A percentile compares a stretch with the other conserved stretches of the same genome.
Evolutionary conservation across 2,329 filamentous ascomycete genomes (phyloP).

Genomic region (Penicillium sp.): DNA sequence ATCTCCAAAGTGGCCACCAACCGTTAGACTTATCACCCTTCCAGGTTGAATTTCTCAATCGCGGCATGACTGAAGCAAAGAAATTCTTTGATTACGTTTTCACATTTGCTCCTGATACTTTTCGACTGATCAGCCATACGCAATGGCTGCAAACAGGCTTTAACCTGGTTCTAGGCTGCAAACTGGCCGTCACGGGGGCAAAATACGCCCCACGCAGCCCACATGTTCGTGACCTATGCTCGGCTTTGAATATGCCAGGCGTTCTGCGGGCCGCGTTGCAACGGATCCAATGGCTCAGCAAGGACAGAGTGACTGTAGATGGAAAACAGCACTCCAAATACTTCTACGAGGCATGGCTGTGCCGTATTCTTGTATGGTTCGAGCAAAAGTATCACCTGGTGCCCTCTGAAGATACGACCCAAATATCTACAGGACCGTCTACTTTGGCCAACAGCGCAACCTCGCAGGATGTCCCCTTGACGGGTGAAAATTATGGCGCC

Average conservation of each 20-base stretch:
- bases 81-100: slow-evolving; percentile 1
- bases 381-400: slow-evolving; percentile 1
- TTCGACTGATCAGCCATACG: neutral
- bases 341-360: slow-evolving; percentile 2
- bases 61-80: neutral
- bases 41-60: neutral
- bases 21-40: neutral
- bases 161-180: slow-evolving; percentile 4
- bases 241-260: neutral
- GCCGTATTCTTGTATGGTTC: slow-evolving; percentile 2
- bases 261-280: neutral
- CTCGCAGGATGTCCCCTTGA: neutral
- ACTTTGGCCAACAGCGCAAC: neutral
- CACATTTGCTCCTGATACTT: neutral
- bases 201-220: neutral
- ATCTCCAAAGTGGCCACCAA: neutral
- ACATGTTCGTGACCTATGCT: neutral
- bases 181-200: slow-evolving; percentile 1
- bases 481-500: neutral
- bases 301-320: neutral
- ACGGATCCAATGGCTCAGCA: neutral
- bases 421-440: neutral
- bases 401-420: neutral
- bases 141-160: slow-evolving; percentile 4
- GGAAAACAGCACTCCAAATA: neutral